Conservation (phyloP, 116 monocot species). For the Iris pallida region DNA sequence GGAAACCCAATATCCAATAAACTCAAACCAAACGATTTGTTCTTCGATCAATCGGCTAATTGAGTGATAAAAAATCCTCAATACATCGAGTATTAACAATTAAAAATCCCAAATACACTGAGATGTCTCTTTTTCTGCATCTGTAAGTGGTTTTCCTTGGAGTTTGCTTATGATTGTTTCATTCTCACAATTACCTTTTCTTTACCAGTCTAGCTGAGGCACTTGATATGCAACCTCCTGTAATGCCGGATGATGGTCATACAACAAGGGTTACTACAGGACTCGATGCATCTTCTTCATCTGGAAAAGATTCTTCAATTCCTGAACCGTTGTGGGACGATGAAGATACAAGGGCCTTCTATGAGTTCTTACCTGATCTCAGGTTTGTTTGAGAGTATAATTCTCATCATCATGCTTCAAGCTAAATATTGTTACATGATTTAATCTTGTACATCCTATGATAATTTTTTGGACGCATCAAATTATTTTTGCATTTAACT, state of each 20-base stretch:
- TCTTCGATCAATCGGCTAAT: too few species aligned
- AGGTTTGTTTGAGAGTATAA: constrained; percentile 41
- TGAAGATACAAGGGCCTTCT: constrained; percentile 91
- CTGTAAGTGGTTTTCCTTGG: not conserved
- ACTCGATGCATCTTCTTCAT: constrained; percentile 51
- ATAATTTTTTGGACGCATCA: not conserved
- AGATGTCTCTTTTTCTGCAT: not conserved
- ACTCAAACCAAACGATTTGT: too few species aligned
- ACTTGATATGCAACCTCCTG: constrained; percentile 90
- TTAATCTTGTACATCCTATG: not conserved
- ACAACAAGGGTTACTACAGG: constrained; percentile 83
- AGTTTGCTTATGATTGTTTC: not conserved
- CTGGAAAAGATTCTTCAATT: constrained; percentile 65
- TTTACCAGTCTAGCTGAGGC: constrained; percentile 81
- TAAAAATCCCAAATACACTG: not conserved
- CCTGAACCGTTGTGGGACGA: constrained; percentile 97
- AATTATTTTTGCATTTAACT: not conserved
- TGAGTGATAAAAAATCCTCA: too few species aligned
- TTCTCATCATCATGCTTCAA: constrained; percentile 6
- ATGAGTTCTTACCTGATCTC: constrained; percentile 94
- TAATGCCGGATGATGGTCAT: constrained; percentile 96
- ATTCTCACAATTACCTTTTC: not conserved
- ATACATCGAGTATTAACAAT: not conserved
- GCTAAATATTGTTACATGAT: not conserved
- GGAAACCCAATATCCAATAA: too few species aligned